Conservation (phyloP, 2,329 filamentous ascomycete species). For the Volutella citrinella region DNA sequence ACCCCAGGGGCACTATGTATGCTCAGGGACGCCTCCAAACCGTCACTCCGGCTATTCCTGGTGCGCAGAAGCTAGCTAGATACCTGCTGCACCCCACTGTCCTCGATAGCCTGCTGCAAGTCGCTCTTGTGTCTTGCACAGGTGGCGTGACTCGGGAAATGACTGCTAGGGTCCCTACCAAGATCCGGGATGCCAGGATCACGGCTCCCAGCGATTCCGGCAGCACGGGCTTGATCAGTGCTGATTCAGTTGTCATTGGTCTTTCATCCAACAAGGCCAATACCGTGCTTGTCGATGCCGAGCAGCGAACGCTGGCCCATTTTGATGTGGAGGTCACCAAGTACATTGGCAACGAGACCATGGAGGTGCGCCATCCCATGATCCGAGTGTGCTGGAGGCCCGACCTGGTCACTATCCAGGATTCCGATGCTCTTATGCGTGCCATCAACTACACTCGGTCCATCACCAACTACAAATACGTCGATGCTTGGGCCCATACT, state of each 20-base stretch:
- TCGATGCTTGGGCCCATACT: neutral
- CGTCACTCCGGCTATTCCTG: constrained; percentile 1
- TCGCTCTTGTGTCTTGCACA: constrained; percentile 1
- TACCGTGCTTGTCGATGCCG: too few relatives aligned
- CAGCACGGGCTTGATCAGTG: neutral
- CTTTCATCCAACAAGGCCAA: too few relatives aligned
- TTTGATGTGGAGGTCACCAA: neutral
- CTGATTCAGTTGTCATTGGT: neutral
- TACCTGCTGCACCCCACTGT: constrained; percentile 10
- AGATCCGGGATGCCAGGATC: neutral
- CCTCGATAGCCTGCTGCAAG: constrained; percentile 11
- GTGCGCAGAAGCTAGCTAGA: constrained; percentile 4
- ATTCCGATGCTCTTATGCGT: neutral
- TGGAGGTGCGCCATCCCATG: too few relatives aligned
- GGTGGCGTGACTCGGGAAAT: neutral
- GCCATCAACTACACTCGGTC: neutral
- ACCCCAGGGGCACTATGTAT: neutral
- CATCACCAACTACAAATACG: too few relatives aligned
- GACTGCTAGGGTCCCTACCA: neutral
- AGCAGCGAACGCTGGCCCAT: too few relatives aligned
- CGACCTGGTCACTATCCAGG: neutral
- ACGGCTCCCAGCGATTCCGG: neutral
- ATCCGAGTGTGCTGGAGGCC: neutral
- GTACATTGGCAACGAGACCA: neutral
- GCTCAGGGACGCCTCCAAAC: constrained; percentile 1